Conservation (phyloP, 2,329 filamentous ascomycete species). For the Lachnellula arida region DNA sequence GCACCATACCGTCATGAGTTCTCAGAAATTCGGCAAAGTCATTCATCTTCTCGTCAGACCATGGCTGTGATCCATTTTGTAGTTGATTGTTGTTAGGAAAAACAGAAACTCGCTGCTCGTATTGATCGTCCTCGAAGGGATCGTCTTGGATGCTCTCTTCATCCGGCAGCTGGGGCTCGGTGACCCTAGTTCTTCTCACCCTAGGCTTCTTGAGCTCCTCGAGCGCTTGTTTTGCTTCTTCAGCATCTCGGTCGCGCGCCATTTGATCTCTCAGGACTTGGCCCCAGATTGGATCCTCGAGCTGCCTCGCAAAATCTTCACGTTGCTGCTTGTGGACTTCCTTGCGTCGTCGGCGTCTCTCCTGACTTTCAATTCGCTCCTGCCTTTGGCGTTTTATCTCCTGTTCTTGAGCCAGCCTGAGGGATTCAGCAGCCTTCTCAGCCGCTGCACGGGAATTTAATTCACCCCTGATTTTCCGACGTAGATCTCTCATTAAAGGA, state of each 20-base stretch:
- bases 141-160: constrained; percentile 9
- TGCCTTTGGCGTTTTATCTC: not conserved
- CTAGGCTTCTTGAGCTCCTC: not conserved
- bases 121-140: constrained; percentile 8
- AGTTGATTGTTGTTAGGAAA: constrained; percentile 16
- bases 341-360: not conserved
- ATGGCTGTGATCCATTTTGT: not conserved
- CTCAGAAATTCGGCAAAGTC: constrained; percentile 19
- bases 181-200: not conserved
- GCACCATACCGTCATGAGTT: constrained; percentile 2
- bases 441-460: not conserved
- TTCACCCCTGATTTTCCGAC: not conserved
- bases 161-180: not conserved
- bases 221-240: not conserved
- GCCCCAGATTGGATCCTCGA: not conserved
- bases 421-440: not conserved
- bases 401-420: not conserved
- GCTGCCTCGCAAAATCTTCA: not conserved
- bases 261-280: not conserved
- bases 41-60: constrained; percentile 6
- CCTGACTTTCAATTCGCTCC: not conserved
- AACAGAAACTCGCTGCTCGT: constrained; percentile 7
- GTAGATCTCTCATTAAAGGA: not conserved
- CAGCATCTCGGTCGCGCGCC: not conserved
- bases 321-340: not conserved